Conservation (phyloP, 2,329 filamentous ascomycete species). For the Cladosporium sp. region DNA sequence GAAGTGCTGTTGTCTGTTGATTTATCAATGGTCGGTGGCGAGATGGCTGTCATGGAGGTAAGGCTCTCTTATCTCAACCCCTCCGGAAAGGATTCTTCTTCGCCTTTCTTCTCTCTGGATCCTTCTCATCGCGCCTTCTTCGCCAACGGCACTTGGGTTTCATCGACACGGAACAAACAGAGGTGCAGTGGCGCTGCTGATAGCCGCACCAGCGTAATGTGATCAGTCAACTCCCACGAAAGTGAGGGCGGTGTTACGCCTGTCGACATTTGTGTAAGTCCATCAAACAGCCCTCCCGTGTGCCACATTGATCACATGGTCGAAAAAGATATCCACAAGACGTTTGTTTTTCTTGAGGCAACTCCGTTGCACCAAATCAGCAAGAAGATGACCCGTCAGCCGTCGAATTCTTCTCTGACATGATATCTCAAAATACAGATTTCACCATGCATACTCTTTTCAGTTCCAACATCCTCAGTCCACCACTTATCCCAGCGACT, state of each 20-base stretch:
- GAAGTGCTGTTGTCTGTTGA: background rate
- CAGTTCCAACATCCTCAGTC: constrained; percentile 29
- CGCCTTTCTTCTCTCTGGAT: background rate
- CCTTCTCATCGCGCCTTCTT: background rate
- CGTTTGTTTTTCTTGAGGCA: too few relatives aligned
- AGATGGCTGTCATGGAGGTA: constrained; percentile 18
- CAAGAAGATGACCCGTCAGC: too few relatives aligned
- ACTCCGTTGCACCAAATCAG: too few relatives aligned
- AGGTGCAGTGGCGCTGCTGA: constrained; percentile 11
- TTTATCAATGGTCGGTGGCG: constrained; percentile 7
- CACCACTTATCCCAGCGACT: constrained; percentile 22
- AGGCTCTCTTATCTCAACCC: constrained; percentile 12
- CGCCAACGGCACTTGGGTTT: constrained; percentile 3
- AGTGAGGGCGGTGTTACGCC: constrained; percentile 9
- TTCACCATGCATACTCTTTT: constrained; percentile 32
- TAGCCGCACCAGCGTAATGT: constrained; percentile 10
- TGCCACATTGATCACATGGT: background rate
- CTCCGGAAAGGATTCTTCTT: too few relatives aligned
- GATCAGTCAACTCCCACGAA: constrained; percentile 6
- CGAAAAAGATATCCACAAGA: background rate
- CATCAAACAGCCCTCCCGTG: constrained; percentile 9
- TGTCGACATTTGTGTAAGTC: constrained; percentile 15
- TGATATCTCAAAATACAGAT: background rate
- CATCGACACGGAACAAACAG: background rate
- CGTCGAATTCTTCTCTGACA: constrained; percentile 2